phyloP scores from a whole-genome alignment of 805 yeast species.

The Lipomyces sp. region DNA sequence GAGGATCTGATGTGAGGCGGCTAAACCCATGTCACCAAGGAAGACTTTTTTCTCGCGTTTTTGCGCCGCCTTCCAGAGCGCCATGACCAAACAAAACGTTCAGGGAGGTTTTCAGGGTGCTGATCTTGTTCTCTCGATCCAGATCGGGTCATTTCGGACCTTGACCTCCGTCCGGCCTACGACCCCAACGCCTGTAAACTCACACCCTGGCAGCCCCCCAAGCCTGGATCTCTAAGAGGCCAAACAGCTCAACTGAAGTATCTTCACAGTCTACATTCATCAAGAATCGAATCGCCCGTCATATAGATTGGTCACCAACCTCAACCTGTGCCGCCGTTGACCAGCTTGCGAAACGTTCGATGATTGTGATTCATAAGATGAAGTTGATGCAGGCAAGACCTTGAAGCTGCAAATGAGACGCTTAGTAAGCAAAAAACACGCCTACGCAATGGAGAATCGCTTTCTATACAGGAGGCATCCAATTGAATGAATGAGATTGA shows the following conservation, averaged over 20 bases:
- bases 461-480: too few species aligned
- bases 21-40: slow-evolving; percentile 5
- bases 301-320: too few species aligned
- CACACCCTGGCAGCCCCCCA: not conserved
- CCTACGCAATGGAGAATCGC: too few species aligned
- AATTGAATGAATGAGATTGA: too few species aligned
- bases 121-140: not conserved
- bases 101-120: not conserved
- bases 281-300: too few species aligned
- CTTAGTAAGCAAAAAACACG: too few species aligned
- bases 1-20: slow-evolving; percentile 8
- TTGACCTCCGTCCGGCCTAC: not conserved
- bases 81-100: not conserved
- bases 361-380: too few species aligned
- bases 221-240: not conserved
- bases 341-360: too few species aligned
- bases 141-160: slow-evolving; percentile 2
- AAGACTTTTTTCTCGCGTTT: not conserved
- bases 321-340: too few species aligned
- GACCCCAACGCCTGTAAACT: not conserved
- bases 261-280: too few species aligned
- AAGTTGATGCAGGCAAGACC: too few species aligned
- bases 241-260: not conserved
- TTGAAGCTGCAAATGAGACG: too few species aligned
- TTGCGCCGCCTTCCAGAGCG: not conserved